Base-by-base conservation (phyloP, 148 eudicot species). In the Beta vulgaris region DNA sequence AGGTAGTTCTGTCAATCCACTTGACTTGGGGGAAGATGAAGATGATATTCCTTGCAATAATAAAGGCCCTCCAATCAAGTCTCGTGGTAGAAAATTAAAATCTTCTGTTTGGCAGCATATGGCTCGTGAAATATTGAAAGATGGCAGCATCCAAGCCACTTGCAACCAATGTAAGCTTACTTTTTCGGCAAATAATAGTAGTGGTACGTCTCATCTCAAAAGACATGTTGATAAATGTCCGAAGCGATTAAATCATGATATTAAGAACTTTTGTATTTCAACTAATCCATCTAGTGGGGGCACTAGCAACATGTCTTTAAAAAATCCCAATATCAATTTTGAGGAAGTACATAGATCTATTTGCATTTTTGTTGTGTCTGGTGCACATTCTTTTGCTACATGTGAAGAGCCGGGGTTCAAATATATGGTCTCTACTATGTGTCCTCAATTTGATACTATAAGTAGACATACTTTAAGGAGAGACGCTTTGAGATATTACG, bases 191-290 rank as follows among this genome's bases (percentile, higher is more conserved):
- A 54, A 36, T 53, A 19, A 32, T 10, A 53, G 10, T 53, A 31
- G 44, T 51, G 62, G 62, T 29, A 71, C 63, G 6, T 71, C 74
- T 51, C 63, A 71, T 53, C 74, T 71, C 25, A 32, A 21, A 71
- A 53, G 74, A n/a, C 62, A 71, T 53, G 1, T 39, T 13, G 19
- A 25, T 19, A 18, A 7, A 13, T 72, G 75, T 37, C 62, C 32
- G 10, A 25, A 31, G 29, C 4, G 65, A 72, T 3, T n/a, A 8
- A 72, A 72, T 72, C 65, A 25, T 19, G 62, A 53, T n/a, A 55
- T 72, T 18, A 72, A 26, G 39, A 72, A 57, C 11, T 72, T 18
- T 12, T 57, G 51, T 34, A 55, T 72, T 21, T 21, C 48, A 25
- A 35, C 49, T 26, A 10, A 32, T 72, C 64, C 43, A 3, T 54